Evolutionary conservation across 2,329 filamentous ascomycete genomes (phyloP), one percentile per base, ranked within the genome.

Genomic region (Claviceps sp.): DNA sequence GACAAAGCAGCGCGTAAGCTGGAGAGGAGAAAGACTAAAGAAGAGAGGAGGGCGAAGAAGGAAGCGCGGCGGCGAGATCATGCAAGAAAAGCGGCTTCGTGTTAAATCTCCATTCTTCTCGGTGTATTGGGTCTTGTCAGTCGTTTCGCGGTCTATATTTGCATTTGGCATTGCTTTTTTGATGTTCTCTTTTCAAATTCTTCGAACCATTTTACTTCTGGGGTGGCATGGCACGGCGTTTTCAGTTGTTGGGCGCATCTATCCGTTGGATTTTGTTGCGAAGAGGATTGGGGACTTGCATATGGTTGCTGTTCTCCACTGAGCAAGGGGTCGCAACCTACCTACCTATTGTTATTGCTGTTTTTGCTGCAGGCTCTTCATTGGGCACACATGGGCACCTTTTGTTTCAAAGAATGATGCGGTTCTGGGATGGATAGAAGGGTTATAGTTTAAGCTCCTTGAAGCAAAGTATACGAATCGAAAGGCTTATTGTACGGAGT

Each of bases 11-110:
- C 50, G 26, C 56, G 55, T 22, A 63, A 57, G 52, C 56, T 57
- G 8, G 56, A 57, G 2, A 51, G 41, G 24, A 58, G 56, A 2
- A 52, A 40, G 34, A 59, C 55, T 26, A 61, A 62, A 22, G 72
- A 75, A 55, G 74, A 75, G 52, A 78, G 72, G 47, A 65, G 68
- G 45, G 70, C 65, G 14, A 66, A 63, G 54, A 72, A 72, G 55
- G 70, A 72, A 59, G 70, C 67, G 53, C 72, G 68, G 63, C 68
- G 68, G 59, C 45, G 50, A 37, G 37, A 69, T 58, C 62, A 65
- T 51, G 64, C 67, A 56, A 61, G 63, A 48, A 59, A 20, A 61
- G 40, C 68, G 22, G n/a, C 24, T 44, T 37, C 47, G 18, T 44
- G 44, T 16, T 51, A 37, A 52, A 16, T 5, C 9, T 5, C 8